Evolutionary conservation across 2,329 filamentous ascomycete genomes (phyloP), one percentile per base, ranked within the genome.

Genomic region (Neurospora sp.): DNA sequence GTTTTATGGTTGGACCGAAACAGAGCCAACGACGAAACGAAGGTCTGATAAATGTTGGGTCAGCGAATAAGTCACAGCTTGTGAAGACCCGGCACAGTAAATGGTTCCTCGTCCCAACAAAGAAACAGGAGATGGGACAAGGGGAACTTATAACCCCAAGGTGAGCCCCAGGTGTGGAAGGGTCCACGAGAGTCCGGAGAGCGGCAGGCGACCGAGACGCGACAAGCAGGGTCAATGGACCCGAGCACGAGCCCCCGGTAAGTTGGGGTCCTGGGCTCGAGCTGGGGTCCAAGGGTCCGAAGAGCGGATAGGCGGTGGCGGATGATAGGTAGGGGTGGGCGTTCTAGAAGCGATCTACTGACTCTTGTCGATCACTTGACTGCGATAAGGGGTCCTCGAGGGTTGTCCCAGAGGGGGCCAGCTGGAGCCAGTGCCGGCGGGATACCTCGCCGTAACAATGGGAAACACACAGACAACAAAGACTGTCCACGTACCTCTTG

Each of bases 281-380:
- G 41, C 41, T 46, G 41, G 39, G 41, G 52, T 23, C 67, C 67
- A 52, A 52, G 43, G 19, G 43, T 52, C 43, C 52, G 8, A 62
- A 62, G 28, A 62, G 65, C 62, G 66, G 67, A 69, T 19, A 33
- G 62, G 43, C 57, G 66, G 68, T 67, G 66, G 66, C 52, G 40
- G 71, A 43, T 41, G 23, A 70, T 37, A 46, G 68, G 67, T 62
- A 43, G 23, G 70, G 67, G 66, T 66, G n/a, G 46, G 65, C n/a
- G 70, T 72, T 72, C 71, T 71, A 71, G 71, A 72, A 70, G 68
- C 68, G 69, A 72, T 71, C 68, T 66, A 67, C 68, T 39, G 28
- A 46, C 71, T 72, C 69, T 66, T 46, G 66, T 66, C 69, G 52
- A 62, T 62, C 52, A 36, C 66, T 41, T 68, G 17, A 37, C 65